Percentiles rank a stretch among this genome's conserved stretches.
phyloP scores from a whole-genome alignment of 768 basidiomycete species.

The Russula abietina region DNA sequence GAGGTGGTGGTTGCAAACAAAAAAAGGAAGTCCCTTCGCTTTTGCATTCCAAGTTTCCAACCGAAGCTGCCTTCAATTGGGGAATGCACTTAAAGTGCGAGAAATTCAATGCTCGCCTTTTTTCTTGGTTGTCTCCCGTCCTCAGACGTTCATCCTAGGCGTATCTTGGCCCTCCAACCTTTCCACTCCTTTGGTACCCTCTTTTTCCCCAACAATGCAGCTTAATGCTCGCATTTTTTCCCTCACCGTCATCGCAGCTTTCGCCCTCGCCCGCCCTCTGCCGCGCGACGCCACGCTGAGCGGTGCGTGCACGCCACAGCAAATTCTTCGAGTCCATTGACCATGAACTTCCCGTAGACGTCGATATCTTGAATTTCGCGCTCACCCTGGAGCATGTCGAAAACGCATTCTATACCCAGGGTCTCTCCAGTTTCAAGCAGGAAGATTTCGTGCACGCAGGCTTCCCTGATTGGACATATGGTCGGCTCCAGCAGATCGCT shows the following conservation, averaged over 20 bases:
- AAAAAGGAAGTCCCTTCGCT: too few relatives aligned
- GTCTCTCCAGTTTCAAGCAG: constrained; percentile 34
- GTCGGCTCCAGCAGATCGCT: constrained; percentile 34
- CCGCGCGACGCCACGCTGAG: constrained; percentile 10
- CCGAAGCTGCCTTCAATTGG: background rate
- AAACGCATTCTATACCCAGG: constrained; percentile 33
- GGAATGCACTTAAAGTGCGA: constrained; percentile 6
- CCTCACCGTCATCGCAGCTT: background rate
- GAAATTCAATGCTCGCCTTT: background rate
- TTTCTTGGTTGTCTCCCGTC: constrained; percentile 11
- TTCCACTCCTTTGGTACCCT: constrained; percentile 19
- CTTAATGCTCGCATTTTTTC: background rate
- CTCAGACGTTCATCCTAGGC: constrained; percentile 6
- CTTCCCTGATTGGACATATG: constrained; percentile 35
- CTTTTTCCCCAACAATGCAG: constrained; percentile 10
- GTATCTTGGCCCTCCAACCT: background rate
- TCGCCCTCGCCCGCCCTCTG: constrained; percentile 15
- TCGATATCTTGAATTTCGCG: constrained; percentile 32
- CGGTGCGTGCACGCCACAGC: constrained; percentile 8
- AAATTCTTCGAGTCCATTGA: background rate
- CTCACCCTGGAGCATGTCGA: constrained; percentile 37
- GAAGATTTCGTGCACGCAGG: constrained; percentile 37
- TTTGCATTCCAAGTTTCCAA: constrained; percentile 17
- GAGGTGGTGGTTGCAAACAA: too few relatives aligned
- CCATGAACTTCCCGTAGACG: constrained; percentile 19